Evolutionary conservation across 2,329 filamentous ascomycete genomes (phyloP), one percentile per base, ranked within the genome.

Genomic region (Thielaviopsis punctulata): DNA sequence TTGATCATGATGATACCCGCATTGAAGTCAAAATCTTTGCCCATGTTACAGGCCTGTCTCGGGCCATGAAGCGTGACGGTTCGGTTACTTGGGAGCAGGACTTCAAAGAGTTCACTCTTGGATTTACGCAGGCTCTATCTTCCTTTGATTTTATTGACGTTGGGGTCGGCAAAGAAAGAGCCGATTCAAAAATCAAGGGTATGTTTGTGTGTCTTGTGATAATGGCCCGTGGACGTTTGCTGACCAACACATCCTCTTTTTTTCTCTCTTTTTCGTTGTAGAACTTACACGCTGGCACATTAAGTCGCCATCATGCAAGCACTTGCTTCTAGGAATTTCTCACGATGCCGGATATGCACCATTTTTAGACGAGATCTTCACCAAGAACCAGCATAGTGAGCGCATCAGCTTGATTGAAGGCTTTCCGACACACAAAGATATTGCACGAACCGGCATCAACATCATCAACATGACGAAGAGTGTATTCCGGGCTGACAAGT

Each of bases 111-210:
- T 83, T 82, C 64, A 69, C 71, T 23, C 60, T 70, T 54, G 79
- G 75, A 36, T 82, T 81, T 65, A 79, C 73, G 48, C 76, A 78
- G 62, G 71, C 68, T 55, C 72, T 72, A 57, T 68, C 75, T 9
- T 72, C 71, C 10, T 80, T 81, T 65, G 76, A 82, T 62, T 82
- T 80, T 65, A 66, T 81, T 53, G 77, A 82, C 59, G 71, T 82
- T 51, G 77, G 78, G 30, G 64, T 70, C 57, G 72, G 72, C 45
- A 79, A 78, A 60, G 76, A 80, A 58, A 67, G 73, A 48, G 71
- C 73, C 7, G 75, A 78, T 60, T 71, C 69, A 44, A 81, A 81
- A 61, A 74, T 82, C 57, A 73, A 71, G 69, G 76, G 76, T 77
- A 62, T 48, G 63, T 55, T 45, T 33, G 25, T 27, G 30, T 43